Conservation (phyloP, 2,329 filamentous ascomycete species). For the Ascochyta viciae-villosae region DNA sequence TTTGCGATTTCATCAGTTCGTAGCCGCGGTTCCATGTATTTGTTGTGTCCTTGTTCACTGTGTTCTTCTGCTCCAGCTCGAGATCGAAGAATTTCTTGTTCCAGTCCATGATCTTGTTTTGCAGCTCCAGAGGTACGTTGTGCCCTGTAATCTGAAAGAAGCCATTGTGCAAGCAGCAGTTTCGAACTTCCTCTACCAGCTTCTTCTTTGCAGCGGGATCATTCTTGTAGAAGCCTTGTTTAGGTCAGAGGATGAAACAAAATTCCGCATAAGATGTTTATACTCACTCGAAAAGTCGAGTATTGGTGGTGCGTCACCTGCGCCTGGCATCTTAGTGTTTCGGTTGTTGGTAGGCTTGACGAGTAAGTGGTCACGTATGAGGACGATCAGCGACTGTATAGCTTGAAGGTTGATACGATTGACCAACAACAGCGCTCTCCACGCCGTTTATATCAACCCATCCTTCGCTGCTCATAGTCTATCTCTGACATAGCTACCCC, state of each 20-base stretch:
- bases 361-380: not conserved
- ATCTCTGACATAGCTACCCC: constrained; percentile 3
- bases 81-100: constrained; percentile 53
- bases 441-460: constrained; percentile 2
- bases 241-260: not conserved
- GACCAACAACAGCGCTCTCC: not conserved
- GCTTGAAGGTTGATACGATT: no score
- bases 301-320: constrained; percentile 34
- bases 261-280: not conserved
- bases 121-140: constrained; percentile 48
- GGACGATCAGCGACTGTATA: not conserved
- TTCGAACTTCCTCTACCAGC: constrained; percentile 37
- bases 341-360: not conserved
- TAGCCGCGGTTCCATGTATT: constrained; percentile 55
- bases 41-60: constrained; percentile 46
- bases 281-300: constrained; percentile 37
- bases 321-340: constrained; percentile 25
- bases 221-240: constrained; percentile 35
- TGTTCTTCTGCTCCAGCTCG: constrained; percentile 51
- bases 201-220: constrained; percentile 24
- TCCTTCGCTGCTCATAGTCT: not conserved
- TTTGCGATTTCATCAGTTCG: constrained; percentile 52
- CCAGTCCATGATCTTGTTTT: constrained; percentile 48
- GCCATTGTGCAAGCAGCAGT: constrained; percentile 48
- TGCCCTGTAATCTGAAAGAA: constrained; percentile 58